Percentiles rank a stretch among this genome's conserved stretches.
phyloP scores from a whole-genome alignment of 345 rosid species.

The Salix dunnii region DNA sequence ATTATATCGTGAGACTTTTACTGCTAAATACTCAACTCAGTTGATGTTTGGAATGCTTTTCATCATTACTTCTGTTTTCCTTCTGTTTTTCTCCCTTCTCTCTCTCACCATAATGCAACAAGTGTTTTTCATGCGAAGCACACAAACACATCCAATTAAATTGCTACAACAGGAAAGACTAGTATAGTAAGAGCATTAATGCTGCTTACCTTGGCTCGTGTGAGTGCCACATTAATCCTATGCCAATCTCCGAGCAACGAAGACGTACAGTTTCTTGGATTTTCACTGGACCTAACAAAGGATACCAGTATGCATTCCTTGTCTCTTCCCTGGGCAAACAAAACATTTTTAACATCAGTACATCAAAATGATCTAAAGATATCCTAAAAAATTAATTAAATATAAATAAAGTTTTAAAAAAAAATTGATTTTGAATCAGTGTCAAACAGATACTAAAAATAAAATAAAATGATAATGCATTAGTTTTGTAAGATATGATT shows the following conservation, averaged over 20 bases:
- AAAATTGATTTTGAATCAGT: too few relatives aligned
- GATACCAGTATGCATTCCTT: conserved; percentile 89
- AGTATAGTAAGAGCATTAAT: background rate
- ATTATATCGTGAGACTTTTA: background rate
- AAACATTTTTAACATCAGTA: background rate
- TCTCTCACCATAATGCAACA: background rate
- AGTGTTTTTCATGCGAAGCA: background rate
- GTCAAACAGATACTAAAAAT: background rate
- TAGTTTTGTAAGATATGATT: background rate
- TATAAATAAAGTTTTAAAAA: too few relatives aligned
- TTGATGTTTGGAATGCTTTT: background rate
- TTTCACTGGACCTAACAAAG: conserved; percentile 71
- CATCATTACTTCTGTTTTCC: too few relatives aligned
- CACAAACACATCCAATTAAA: background rate
- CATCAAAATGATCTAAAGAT: too few relatives aligned
- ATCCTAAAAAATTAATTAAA: too few relatives aligned
- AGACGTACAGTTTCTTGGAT: conserved; percentile 50
- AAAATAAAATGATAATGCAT: background rate
- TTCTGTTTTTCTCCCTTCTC: background rate
- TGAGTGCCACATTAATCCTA: conserved; percentile 88
- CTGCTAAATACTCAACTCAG: too few relatives aligned
- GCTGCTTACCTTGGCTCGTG: conserved; percentile 75
- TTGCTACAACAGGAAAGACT: background rate
- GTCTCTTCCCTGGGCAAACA: conserved; percentile 71
- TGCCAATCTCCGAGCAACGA: conserved; percentile 97